Conservation (phyloP, 2,329 filamentous ascomycete species). For the Shiraia sp. region DNA sequence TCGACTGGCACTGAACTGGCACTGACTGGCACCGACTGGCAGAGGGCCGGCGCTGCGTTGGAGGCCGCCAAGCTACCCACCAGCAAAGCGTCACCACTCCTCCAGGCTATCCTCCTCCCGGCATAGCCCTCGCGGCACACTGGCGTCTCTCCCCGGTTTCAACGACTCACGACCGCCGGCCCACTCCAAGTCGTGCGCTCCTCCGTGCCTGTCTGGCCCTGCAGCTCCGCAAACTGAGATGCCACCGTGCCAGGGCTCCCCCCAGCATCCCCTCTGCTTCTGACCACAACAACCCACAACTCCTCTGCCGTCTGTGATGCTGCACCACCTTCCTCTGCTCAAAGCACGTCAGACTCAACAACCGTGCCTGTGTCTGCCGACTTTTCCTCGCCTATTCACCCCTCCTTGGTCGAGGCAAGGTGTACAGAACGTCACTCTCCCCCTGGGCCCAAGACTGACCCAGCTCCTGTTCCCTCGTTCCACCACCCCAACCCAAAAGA, state of each 20-base stretch:
- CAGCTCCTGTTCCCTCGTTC: too few relatives aligned
- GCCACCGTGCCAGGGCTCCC: constrained; percentile 10
- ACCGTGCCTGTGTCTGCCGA: constrained; percentile 13
- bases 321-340: too few relatives aligned
- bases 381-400: constrained; percentile 21
- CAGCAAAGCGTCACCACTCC: constrained; percentile 17
- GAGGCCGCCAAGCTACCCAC: constrained; percentile 24
- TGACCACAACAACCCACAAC: too few relatives aligned
- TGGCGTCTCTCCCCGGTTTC: constrained; percentile 25
- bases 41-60: too few relatives aligned
- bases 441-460: constrained; percentile 2
- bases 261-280: too few relatives aligned
- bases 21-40: too few relatives aligned
- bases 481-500: constrained; percentile 11
- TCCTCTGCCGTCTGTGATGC: constrained; percentile 16
- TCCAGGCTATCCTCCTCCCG: constrained; percentile 6
- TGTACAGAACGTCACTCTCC: constrained; percentile 15
- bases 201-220: constrained; percentile 9
- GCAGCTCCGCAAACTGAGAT: neutral
- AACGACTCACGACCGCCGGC: constrained; percentile 15
- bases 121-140: constrained; percentile 18
- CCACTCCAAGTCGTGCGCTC: constrained; percentile 24
- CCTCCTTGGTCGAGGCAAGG: constrained; percentile 22
- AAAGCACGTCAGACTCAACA: constrained; percentile 11
- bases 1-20: constrained; percentile 17